These are phyloP conservation scores for Trichophyton mentagrophytes DNA, from an alignment of 2,329 filamentous ascomycete genomes.

Conservation along the genomic window DNA sequence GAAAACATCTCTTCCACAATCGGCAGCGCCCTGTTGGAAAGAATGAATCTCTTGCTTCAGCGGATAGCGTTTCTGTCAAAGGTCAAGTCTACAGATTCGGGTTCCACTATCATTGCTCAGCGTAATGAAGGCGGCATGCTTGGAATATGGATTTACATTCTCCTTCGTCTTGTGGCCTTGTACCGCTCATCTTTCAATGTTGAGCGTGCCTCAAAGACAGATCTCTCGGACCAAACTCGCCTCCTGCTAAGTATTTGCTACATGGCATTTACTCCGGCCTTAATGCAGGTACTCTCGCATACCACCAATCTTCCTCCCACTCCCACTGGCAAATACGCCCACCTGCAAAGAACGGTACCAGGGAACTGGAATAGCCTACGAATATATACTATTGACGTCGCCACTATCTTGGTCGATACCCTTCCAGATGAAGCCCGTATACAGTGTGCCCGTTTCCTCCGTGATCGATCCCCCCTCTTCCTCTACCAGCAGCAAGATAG, in stretches of 20 bases:
- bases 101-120: slow-evolving; percentile 12
- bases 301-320: slow-evolving; percentile 20
- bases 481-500: slow-evolving; percentile 28
- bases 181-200: slow-evolving; percentile 27
- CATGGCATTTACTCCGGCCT: slow-evolving; percentile 28
- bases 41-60: slow-evolving; percentile 29
- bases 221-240: slow-evolving; percentile 25
- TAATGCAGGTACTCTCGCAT: slow-evolving; percentile 21
- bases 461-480: slow-evolving; percentile 30
- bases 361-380: slow-evolving; percentile 26
- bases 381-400: slow-evolving; percentile 34
- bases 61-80: slow-evolving; percentile 23
- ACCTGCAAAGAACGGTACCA: slow-evolving; percentile 13
- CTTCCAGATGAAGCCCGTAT: slow-evolving; percentile 33
- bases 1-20: slow-evolving; percentile 20
- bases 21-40: slow-evolving; percentile 27
- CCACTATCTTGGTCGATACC: slow-evolving; percentile 32
- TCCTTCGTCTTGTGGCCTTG: slow-evolving; percentile 30
- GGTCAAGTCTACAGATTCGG: slow-evolving; percentile 12
- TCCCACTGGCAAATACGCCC: slow-evolving; percentile 14
- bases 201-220: slow-evolving; percentile 16
- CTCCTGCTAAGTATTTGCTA: slow-evolving; percentile 29
- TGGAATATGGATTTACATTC: slow-evolving; percentile 30
- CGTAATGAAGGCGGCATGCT: slow-evolving; percentile 16
- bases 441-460: slow-evolving; percentile 31